Evolutionary conservation across 768 basidiomycete genomes (phyloP), one percentile per base, ranked within the genome.

Genomic region (Podaxis sp.): DNA sequence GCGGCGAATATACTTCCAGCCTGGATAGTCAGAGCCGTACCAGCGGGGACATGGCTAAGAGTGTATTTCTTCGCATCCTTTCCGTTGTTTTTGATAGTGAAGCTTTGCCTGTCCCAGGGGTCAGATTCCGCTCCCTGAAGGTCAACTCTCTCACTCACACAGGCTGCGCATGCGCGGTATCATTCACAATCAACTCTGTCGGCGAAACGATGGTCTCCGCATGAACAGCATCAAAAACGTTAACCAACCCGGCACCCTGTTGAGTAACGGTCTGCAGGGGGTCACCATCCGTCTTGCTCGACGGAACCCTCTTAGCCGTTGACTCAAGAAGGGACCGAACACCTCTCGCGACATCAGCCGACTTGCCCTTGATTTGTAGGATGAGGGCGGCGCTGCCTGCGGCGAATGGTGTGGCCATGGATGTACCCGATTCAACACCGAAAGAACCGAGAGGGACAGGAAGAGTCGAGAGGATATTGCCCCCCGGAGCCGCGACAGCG

Each of bases 41-140:
- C 82, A 36, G 85, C 85, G n/a, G 85, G 81, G 1, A 82, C 69
- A 65, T 88, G 85, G 6, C 67, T 73, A 21, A 88, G 62, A 18
- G 71, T 78, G 71, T 82, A 83, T 1, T 68, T 75, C 65, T 82
- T 78, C 4, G 65, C 50, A 0, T 68, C 63, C 11, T 63, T 71
- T 6, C 77, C 82, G 6, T 66, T 75, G 70, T 87, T 87, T 55
- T 66, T 74, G 59, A 88, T 71, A 16, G 73, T 77, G 71, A 82
- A 78, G 4, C 67, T 73, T 64, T 80, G 78, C 18, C 79, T 81
- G 59, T 1, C 57, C 16, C 55, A 32, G 47, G 23, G 56, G 37
- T 28, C 28, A n/a, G 18, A 38, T 44, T 70, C 63, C 6, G 61
- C 23, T 57, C 4, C 25, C 46, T 23, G 2, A 44, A 10, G n/a